Evolutionary conservation across 1,139 yeast genomes (phyloP), one percentile per base, ranked within the genome.

Genomic region (Zygosaccharomyces pseudobailii): DNA sequence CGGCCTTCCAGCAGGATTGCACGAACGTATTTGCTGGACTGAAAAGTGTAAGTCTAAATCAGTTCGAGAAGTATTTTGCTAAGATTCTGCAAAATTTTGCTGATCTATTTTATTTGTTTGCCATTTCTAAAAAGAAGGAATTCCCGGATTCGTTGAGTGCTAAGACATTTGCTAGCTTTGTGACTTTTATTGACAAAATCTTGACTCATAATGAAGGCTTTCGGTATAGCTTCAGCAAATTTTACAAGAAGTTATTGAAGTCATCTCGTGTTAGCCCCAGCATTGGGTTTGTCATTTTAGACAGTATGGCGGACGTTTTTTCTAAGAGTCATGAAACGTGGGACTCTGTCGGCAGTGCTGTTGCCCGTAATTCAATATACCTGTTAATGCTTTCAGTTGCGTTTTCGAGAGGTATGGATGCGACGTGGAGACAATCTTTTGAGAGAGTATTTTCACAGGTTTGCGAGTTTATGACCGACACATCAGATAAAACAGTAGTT

Each of bases 331-430:
- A 71, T 38, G 66, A 72, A 2, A 77, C 73, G 48, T 83, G 89
- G 89, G 79, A 72, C 59, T 71, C 81, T 27, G 71, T 78, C 46
- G 81, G 87, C 3, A 73, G 87, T 59, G 78, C 87, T 0, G 67
- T 81, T 42, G 82, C 87, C 55, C 74, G 90, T 49, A 73, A 80
- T 19, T 72, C 79, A 30, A 71, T 79, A 6, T 66, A 80, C 46
- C 60, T 83, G 39, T 61, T 83, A 49, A 75, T 73, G 54, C 47
- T 74, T 6, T 61, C 75, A 2, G 57, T 65, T 4, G 46, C 59
- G 23, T 55, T 71, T 10, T 58, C 66, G 3, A 51, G 51, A 30
- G 47, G 47, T 8, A 46, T 47, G 5, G 60, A 67, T 24, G 51
- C 56, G 67, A 36, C 64, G 57, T 13, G 80, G 75, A 55, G 56